These are phyloP conservation scores for Phascolomyces articulosus DNA, from an alignment of 371 early-diverging fungal species.

Conservation along the genomic window DNA sequence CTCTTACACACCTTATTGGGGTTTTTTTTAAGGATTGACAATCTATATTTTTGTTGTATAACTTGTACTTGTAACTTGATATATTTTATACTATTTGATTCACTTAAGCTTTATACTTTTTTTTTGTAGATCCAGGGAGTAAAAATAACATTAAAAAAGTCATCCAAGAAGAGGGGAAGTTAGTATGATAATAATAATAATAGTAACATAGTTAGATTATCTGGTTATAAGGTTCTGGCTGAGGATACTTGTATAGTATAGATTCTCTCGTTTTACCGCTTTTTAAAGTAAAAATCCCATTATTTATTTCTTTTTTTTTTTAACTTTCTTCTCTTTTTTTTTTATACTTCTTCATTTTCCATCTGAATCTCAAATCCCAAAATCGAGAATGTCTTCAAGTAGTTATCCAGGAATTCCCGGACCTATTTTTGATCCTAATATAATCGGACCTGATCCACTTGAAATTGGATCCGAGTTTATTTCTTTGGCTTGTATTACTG, in stretches of 20 bases:
- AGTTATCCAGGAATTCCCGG: background rate
- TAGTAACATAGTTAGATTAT: too few relatives aligned
- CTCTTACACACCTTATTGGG: too few relatives aligned
- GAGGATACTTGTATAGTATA: too few relatives aligned
- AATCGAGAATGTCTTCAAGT: too few relatives aligned
- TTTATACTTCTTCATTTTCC: background rate
- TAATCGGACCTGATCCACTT: conserved; percentile 32
- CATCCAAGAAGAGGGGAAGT: too few relatives aligned
- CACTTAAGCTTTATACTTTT: background rate
- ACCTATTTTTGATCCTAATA: background rate
- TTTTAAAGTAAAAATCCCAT: background rate
- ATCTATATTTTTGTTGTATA: background rate
- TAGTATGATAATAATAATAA: too few relatives aligned
- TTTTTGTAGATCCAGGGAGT: too few relatives aligned
- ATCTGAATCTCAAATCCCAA: background rate
- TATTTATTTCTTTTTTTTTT: background rate
- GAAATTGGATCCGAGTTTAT: conserved; percentile 43
- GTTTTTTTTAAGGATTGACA: background rate
- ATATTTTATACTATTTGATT: too few relatives aligned
- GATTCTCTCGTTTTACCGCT: too few relatives aligned
- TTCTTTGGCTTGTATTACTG: conserved; percentile 45
- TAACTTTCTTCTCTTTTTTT: background rate
- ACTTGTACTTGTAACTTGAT: conserved; percentile 1
- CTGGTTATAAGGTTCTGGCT: too few relatives aligned
- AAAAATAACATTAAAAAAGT: too few relatives aligned